Conservation (phyloP, 176 grass and related monocot species). For the Aegilops sharonensis region DNA sequence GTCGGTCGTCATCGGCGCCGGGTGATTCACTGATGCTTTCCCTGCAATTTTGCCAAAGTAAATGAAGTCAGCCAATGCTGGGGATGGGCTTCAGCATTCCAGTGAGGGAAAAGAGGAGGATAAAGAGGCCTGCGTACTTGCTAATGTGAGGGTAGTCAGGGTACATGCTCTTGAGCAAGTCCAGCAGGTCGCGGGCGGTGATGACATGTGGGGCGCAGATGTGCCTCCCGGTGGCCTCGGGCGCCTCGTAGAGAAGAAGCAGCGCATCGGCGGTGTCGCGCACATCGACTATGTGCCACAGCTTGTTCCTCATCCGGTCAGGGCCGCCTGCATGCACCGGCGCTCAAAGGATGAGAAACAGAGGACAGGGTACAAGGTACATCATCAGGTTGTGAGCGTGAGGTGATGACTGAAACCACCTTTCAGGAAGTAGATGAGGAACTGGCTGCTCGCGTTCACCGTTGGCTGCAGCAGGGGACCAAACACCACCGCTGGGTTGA, state of each 20-base stretch:
- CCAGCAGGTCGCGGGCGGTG: slow-evolving; percentile 6
- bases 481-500: no score
- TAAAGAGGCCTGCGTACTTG: neutral
- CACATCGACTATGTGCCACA: slow-evolving; percentile 40
- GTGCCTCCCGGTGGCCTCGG: slow-evolving; percentile 26
- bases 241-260: slow-evolving; percentile 29
- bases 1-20: slow-evolving; percentile 20
- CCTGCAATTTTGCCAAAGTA: neutral
- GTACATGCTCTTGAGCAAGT: slow-evolving; percentile 35
- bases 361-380: no score
- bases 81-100: neutral
- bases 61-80: neutral
- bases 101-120: no score
- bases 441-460: no score
- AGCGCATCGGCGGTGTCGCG: slow-evolving; percentile 26
- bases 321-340: slow-evolving; percentile 21
- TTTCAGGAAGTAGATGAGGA: no score
- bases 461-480: no score
- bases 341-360: neutral
- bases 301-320: slow-evolving; percentile 18
- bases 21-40: slow-evolving; percentile 24
- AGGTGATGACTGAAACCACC: no score
- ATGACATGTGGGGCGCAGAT: slow-evolving; percentile 37
- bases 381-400: no score
- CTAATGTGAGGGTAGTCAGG: slow-evolving; percentile 24